Conservation (phyloP, 768 basidiomycete species). For the Mycena vulgaris region DNA sequence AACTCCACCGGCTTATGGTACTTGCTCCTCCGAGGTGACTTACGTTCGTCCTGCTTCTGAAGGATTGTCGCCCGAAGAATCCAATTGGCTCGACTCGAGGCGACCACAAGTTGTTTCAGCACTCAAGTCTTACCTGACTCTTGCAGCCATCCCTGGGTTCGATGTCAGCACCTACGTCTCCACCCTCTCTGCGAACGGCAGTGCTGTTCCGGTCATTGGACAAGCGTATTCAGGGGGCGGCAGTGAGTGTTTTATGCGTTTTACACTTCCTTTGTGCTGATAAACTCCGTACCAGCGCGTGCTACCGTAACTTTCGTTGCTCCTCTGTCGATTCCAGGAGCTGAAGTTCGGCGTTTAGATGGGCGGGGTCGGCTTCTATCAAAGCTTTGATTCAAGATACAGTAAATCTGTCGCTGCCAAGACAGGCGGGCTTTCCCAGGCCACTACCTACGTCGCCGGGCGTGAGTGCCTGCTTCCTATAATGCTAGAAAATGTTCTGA, state of each 20-base stretch:
- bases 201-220: slow-evolving; percentile 24
- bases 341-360: slow-evolving; percentile 15
- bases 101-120: slow-evolving; percentile 22
- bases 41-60: slow-evolving; percentile 25
- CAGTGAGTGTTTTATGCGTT: slow-evolving; percentile 7
- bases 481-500: slow-evolving; percentile 3
- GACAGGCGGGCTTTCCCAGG: slow-evolving; percentile 25
- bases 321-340: background rate
- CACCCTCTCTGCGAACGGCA: slow-evolving; percentile 19
- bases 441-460: slow-evolving; percentile 26
- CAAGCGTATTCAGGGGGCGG: slow-evolving; percentile 25
- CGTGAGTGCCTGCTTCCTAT: slow-evolving; percentile 8
- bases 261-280: background rate
- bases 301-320: too few relatives aligned
- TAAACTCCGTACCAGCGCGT: background rate
- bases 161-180: slow-evolving; percentile 20
- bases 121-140: slow-evolving; percentile 23
- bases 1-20: slow-evolving; percentile 15
- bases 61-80: slow-evolving; percentile 23
- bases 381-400: slow-evolving; percentile 29
- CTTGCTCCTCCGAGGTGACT: slow-evolving; percentile 12
- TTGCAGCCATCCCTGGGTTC: slow-evolving; percentile 25
- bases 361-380: slow-evolving; percentile 18
- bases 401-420: slow-evolving; percentile 16
- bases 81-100: slow-evolving; percentile 23